Conservation (phyloP, 352 stramenopile genomes). For the Globisporangium spinosum region DNA sequence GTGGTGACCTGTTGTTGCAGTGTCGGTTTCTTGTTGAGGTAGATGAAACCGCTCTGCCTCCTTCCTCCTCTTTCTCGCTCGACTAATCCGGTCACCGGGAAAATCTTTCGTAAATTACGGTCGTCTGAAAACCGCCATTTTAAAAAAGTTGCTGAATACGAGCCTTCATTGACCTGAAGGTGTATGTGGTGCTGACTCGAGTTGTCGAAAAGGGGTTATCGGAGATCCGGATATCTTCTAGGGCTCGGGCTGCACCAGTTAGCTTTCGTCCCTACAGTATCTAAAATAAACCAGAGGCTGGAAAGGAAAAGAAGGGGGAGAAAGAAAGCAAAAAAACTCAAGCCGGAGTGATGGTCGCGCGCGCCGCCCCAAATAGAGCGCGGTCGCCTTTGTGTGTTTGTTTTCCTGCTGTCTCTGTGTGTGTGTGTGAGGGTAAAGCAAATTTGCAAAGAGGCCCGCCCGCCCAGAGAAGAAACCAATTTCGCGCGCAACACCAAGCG, state of each 20-base stretch:
- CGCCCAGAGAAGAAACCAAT: slow-evolving; percentile 9
- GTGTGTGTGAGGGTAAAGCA: background rate
- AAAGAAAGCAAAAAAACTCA: background rate
- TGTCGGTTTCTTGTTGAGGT: background rate
- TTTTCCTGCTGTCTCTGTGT: background rate
- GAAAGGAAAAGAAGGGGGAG: background rate
- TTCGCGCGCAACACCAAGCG: background rate
- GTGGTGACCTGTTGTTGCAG: background rate
- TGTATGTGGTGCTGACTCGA: background rate
- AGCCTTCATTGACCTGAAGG: background rate
- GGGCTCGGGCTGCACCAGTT: background rate
- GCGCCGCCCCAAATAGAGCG: background rate
- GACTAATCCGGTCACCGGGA: background rate
- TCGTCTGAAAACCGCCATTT: background rate
- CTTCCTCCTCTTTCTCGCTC: background rate
- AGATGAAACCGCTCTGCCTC: background rate
- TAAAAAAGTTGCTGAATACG: background rate
- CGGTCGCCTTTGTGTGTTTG: background rate
- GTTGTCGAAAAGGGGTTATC: background rate
- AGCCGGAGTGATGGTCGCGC: background rate
- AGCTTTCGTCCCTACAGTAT: background rate
- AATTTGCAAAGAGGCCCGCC: background rate
- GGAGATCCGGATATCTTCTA: background rate
- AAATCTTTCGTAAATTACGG: background rate
- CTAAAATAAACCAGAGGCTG: slow-evolving; percentile 4